phyloP scores from a whole-genome alignment of 441 rosid species.

The Raphanus hybrid region DNA sequence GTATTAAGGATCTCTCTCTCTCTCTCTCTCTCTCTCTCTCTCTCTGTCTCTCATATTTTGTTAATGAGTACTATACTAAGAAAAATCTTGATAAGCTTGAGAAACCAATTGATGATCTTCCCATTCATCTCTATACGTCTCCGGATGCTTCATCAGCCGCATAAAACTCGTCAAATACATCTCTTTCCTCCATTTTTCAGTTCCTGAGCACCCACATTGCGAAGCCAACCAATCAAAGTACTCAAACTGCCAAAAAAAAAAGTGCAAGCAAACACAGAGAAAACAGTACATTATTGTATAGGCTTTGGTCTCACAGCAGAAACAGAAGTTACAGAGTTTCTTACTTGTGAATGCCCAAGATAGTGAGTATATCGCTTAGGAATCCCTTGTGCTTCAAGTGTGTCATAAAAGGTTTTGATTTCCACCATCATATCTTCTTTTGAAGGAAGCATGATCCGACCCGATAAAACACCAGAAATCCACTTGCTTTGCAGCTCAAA shows the following conservation, averaged over 20 bases:
- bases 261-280: not conserved
- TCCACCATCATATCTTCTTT: slow-evolving; percentile 68
- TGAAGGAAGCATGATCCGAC: slow-evolving; percentile 61
- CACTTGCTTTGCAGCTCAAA: slow-evolving; percentile 84
- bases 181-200: slow-evolving; percentile 41
- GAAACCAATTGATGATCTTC: too few species aligned
- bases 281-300: not conserved
- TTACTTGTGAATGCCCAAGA: slow-evolving; percentile 49
- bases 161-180: too few species aligned
- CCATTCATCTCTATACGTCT: too few species aligned
- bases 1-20: too few species aligned
- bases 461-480: slow-evolving; percentile 77
- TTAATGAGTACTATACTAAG: not conserved
- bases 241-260: slow-evolving; percentile 47
- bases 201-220: slow-evolving; percentile 45
- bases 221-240: slow-evolving; percentile 63
- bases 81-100: too few species aligned
- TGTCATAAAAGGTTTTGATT: slow-evolving; percentile 46
- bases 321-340: not conserved
- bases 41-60: too few species aligned
- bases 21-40: too few species aligned
- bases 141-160: too few species aligned
- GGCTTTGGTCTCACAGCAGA: not conserved
- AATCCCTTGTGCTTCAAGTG: slow-evolving; percentile 54
- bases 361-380: slow-evolving; percentile 72